Evolutionary conservation across 1,139 yeast species (phyloP).

Genomic region (Protomyces inouyei): DNA sequence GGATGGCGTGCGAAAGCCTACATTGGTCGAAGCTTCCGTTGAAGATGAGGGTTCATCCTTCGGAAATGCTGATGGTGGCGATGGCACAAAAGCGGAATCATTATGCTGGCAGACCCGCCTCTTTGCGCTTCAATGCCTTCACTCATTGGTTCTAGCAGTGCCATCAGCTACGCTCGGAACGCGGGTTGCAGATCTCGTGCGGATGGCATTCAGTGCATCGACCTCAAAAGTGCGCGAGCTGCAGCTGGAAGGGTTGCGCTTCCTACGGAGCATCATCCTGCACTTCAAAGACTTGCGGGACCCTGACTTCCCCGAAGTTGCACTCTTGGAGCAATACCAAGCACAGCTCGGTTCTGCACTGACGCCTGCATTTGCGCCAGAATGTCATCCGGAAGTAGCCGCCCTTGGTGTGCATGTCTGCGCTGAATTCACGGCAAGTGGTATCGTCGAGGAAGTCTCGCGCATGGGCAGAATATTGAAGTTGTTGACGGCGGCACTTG

Average conservation of each 20-base stretch:
- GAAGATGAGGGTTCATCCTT: slow-evolving; percentile 47
- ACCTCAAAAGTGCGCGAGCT: slow-evolving; percentile 62
- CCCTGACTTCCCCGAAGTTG: slow-evolving; percentile 65
- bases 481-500: slow-evolving; percentile 63
- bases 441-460: slow-evolving; percentile 48
- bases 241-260: slow-evolving; percentile 60
- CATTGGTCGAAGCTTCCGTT: slow-evolving; percentile 36
- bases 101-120: slow-evolving; percentile 65
- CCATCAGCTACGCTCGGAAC: slow-evolving; percentile 41
- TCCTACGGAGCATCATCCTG: slow-evolving; percentile 58
- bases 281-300: slow-evolving; percentile 53
- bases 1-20: slow-evolving; percentile 39
- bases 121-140: slow-evolving; percentile 57
- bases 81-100: slow-evolving; percentile 40
- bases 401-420: slow-evolving; percentile 73
- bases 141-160: slow-evolving; percentile 48
- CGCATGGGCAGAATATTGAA: slow-evolving; percentile 59
- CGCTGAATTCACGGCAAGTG: slow-evolving; percentile 66
- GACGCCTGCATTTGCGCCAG: slow-evolving; percentile 77
- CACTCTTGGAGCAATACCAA: slow-evolving; percentile 83
- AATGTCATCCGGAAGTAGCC: slow-evolving; percentile 68
- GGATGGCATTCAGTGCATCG: slow-evolving; percentile 78
- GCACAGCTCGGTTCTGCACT: slow-evolving; percentile 90
- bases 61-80: slow-evolving; percentile 37
- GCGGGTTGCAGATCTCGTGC: slow-evolving; percentile 65